Conservation (phyloP, 2,329 filamentous ascomycete genomes). For the Sporothrix globosa region DNA sequence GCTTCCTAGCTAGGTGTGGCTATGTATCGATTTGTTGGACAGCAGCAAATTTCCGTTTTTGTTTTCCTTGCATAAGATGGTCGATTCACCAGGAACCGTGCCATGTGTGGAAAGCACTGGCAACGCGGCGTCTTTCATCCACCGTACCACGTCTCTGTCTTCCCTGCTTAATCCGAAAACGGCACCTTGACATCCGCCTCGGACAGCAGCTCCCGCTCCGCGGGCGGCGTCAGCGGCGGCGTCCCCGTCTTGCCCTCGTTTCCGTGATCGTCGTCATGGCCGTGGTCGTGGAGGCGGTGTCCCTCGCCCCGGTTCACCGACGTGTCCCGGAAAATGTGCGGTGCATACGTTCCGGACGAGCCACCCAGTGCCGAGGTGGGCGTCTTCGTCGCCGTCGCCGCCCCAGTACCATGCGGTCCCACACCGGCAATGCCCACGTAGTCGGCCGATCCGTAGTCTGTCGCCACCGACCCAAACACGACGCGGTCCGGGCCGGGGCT, state of each 20-base stretch:
- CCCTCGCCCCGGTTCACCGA: slow-evolving; percentile 26
- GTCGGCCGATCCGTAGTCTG: slow-evolving; percentile 34
- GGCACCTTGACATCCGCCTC: slow-evolving; percentile 24
- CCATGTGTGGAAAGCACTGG: not conserved
- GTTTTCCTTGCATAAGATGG: not conserved
- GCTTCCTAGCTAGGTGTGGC: not conserved
- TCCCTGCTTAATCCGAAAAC: slow-evolving; percentile 22
- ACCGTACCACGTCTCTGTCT: no score
- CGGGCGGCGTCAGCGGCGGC: slow-evolving; percentile 22
- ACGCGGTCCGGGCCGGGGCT: slow-evolving; percentile 32
- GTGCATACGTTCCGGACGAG: not conserved
- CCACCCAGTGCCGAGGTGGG: not conserved
- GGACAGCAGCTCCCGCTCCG: slow-evolving; percentile 20
- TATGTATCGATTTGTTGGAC: not conserved
- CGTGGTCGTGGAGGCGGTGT: not conserved
- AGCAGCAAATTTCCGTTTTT: not conserved
- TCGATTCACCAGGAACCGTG: slow-evolving; percentile 1
- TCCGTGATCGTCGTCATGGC: not conserved
- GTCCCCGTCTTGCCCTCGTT: not conserved
- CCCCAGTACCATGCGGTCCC: not conserved
- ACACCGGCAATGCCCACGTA: slow-evolving; percentile 30
- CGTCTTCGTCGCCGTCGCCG: not conserved
- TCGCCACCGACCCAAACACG: slow-evolving; percentile 35
- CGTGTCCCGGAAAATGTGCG: slow-evolving; percentile 28
- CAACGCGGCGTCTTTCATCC: not conserved